Evolutionary conservation across 129 eudicot species (phyloP), one percentile per base, ranked within the genome.

Genomic region (Chrysanthemum seticuspe): DNA sequence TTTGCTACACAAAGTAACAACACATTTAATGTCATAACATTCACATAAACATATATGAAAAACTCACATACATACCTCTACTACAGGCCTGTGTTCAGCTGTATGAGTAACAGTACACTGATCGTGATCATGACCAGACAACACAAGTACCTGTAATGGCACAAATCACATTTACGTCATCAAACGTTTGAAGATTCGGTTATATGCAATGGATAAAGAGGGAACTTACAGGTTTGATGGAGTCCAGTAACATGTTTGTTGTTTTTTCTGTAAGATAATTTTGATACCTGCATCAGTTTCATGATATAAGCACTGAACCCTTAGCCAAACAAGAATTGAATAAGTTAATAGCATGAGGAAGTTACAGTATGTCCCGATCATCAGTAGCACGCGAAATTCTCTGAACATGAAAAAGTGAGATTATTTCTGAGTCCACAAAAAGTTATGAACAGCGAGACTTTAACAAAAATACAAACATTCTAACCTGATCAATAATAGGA

Each of bases 61-160:
- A 61, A 34, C 1, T 4, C 23, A 60, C 58, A 44, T n/a, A 48
- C 82, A 76, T 82, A 94, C 99, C 96, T 94, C 99, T 63, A 65
- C 74, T 1, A 88, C 90, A n/a, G 85, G 70, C 69, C 96, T 93
- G 55, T 85, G 65, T 67, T 85, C 80, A 55, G 86, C 72, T 70
- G 19, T 34, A 80, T 94, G 99, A 72, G 83, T 78, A 44, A 94
- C 89, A 61, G 86, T 84, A 78, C 99, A 94, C 69, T 90, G 99
- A 86, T 94, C 99, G 36, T 94, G 99, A 82, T 94, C 99, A 72
- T 94, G 99, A 48, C 97, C 99, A 54, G 99, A 94, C 53, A 94
- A 85, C 62, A 94, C 85, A 65, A 90, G 85, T 57, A 82, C 87
- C 99, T 94, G 89, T 47, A 40, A 40, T 75, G 25, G 31, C 62